These are phyloP conservation scores for Fistulinella prunicolor DNA, from an alignment of 768 basidiomycete genomes.

Conservation along the genomic window DNA sequence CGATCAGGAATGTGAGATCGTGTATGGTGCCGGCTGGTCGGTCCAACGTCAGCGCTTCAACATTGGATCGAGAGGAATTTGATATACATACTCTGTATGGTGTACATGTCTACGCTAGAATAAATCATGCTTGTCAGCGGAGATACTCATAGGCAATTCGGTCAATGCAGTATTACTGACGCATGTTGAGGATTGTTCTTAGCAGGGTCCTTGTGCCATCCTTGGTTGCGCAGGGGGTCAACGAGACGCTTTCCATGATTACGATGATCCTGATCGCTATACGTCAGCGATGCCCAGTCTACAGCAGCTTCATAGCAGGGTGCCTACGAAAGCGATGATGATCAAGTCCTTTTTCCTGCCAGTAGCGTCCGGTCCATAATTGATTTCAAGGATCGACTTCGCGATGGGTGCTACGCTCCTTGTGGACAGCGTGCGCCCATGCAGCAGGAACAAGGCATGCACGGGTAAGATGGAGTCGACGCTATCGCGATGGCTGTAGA, in stretches of 20 bases:
- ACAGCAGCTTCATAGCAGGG: neutral
- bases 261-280: constrained; percentile 26
- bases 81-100: constrained; percentile 27
- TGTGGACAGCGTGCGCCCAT: constrained; percentile 22
- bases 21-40: constrained; percentile 54
- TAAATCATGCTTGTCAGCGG: constrained; percentile 1
- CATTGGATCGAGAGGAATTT: neutral
- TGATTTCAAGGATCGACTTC: constrained; percentile 20
- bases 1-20: constrained; percentile 79
- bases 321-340: constrained; percentile 27
- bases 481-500: constrained; percentile 21
- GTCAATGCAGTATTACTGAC: constrained; percentile 17
- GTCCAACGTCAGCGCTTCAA: constrained; percentile 5
- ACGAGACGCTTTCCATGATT: constrained; percentile 30
- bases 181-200: constrained; percentile 27
- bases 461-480: constrained; percentile 20
- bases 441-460: constrained; percentile 28
- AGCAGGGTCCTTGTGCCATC: constrained; percentile 23
- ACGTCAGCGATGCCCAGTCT: neutral
- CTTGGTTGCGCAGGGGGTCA: constrained; percentile 23
- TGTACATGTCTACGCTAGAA: constrained; percentile 30
- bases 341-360: constrained; percentile 26
- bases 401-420: constrained; percentile 14
- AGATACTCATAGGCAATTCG: neutral
- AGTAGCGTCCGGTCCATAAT: constrained; percentile 9